Evolutionary conservation across 331 rosid genomes (phyloP), one percentile per base, ranked within the genome.

Genomic region (Quercus lobata): DNA sequence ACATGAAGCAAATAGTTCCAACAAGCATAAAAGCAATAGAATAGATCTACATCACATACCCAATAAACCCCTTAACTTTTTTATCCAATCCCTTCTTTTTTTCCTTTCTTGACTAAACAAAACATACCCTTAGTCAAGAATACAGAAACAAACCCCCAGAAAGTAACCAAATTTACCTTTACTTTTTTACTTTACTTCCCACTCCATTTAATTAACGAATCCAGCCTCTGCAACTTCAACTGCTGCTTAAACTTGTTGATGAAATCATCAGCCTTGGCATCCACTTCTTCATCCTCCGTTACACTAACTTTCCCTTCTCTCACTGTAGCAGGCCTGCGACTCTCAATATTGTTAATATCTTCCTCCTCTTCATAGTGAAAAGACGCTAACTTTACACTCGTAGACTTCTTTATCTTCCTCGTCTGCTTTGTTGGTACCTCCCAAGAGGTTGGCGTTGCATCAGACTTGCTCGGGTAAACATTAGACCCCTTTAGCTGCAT

Each of bases 171-270:
- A 29, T 44, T 69, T 58, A 22, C 25, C 52, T 53, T 49, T 12
- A 49, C 54, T 14, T 12, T 49, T 44, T 12, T 57, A 74, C 52
- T 49, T 76, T 54, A 75, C 79, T 88, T 87, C 5, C 21, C 76
- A 69, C 71, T 60, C 19, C 92, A 82, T 88, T 84, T 91, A 44
- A 87, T 41, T 53, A 96, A 81, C 5, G 98, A 93, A 73, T 96
- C 90, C 76, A 88, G 49, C 94, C 98, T 91, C 90, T 96, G 98
- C 82, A 96, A 69, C 86, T 96, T 88, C 81, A 96, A 74, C 84
- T 93, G 93, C 11, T 96, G 87, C 87, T 93, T 96, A 86, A 96
- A 96, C 86, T 29, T 90, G 89, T 91, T 93, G 89, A 96, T 96
- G 89, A 96, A 96, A 72, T 93, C 97, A 56, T 93, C 97, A 5